Evolutionary conservation across 805 yeast genomes (phyloP).

Genomic region (Candida hispaniensis): DNA sequence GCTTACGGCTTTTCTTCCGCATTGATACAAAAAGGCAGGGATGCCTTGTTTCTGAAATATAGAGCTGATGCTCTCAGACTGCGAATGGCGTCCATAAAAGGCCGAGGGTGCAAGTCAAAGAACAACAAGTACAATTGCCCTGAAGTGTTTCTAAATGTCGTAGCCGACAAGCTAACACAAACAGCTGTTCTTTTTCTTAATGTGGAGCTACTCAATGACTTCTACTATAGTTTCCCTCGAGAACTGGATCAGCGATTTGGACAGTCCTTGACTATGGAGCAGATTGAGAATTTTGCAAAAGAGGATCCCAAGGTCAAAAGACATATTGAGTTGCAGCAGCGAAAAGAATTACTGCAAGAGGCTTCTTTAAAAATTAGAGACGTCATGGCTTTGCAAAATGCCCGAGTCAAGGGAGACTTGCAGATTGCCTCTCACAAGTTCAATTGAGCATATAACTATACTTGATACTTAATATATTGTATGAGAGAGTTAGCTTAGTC

Average conservation of each 20-base stretch:
- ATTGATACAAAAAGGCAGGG: slow-evolving; percentile 65
- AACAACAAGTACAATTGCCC: slow-evolving; percentile 88
- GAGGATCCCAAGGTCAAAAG: slow-evolving; percentile 86
- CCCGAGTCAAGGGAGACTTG: slow-evolving; percentile 16
- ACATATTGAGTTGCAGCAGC: slow-evolving; percentile 87
- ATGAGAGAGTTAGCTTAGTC: too few species aligned
- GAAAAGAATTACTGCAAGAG: slow-evolving; percentile 76
- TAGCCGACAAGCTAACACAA: slow-evolving; percentile 80
- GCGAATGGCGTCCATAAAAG: slow-evolving; percentile 65
- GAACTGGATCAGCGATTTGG: slow-evolving; percentile 74
- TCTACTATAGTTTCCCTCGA: slow-evolving; percentile 91
- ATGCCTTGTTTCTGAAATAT: slow-evolving; percentile 69
- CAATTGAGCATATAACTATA: too few species aligned
- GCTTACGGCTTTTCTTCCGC: slow-evolving; percentile 76
- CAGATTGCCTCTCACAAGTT: too few species aligned
- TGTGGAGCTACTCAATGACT: slow-evolving; percentile 88
- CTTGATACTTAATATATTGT: too few species aligned
- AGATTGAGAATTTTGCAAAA: slow-evolving; percentile 80
- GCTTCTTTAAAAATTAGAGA: slow-evolving; percentile 80
- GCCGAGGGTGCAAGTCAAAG: slow-evolving; percentile 63
- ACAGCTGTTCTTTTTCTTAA: slow-evolving; percentile 89
- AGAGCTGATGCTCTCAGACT: slow-evolving; percentile 58
- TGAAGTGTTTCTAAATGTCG: slow-evolving; percentile 84
- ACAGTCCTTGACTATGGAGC: slow-evolving; percentile 53
- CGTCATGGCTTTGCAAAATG: slow-evolving; percentile 55